phyloP scores from a whole-genome alignment of 2,329 filamentous ascomycete species.

The Cercospora canescens region DNA sequence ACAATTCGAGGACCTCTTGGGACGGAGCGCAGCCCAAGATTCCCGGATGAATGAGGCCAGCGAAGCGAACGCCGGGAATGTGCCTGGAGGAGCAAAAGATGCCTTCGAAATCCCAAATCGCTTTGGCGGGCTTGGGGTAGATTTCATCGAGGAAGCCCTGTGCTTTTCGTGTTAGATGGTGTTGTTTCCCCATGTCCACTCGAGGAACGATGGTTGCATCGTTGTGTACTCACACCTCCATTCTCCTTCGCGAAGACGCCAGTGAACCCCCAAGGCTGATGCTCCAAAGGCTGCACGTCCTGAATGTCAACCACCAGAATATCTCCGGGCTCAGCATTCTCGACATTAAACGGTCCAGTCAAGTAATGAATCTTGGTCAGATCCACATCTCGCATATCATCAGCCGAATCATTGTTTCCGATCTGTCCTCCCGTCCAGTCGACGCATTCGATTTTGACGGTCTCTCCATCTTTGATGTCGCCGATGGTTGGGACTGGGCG shows the following conservation, averaged over 20 bases:
- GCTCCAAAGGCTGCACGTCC: conserved; percentile 84
- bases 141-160: conserved; percentile 76
- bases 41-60: conserved; percentile 83
- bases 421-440: conserved; percentile 80
- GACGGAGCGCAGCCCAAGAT: conserved; percentile 90
- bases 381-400: conserved; percentile 83
- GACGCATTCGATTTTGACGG: conserved; percentile 89
- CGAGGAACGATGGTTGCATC: no score
- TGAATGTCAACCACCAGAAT: conserved; percentile 86
- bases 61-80: conserved; percentile 82
- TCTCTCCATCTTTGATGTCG: conserved; percentile 77
- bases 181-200: no score
- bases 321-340: conserved; percentile 81
- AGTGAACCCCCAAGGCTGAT: conserved; percentile 88
- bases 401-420: conserved; percentile 83
- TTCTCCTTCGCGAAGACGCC: conserved; percentile 79
- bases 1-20: conserved; percentile 70
- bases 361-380: conserved; percentile 84
- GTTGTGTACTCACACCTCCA: conserved; percentile 56
- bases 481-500: conserved; percentile 68
- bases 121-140: conserved; percentile 77
- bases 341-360: conserved; percentile 84
- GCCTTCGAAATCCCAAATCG: conserved; percentile 76
- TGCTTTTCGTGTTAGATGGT: neutral
- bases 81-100: conserved; percentile 83